Base-by-base conservation (phyloP, 208 protist genomes). In the Chromosphaera perkinsii region DNA sequence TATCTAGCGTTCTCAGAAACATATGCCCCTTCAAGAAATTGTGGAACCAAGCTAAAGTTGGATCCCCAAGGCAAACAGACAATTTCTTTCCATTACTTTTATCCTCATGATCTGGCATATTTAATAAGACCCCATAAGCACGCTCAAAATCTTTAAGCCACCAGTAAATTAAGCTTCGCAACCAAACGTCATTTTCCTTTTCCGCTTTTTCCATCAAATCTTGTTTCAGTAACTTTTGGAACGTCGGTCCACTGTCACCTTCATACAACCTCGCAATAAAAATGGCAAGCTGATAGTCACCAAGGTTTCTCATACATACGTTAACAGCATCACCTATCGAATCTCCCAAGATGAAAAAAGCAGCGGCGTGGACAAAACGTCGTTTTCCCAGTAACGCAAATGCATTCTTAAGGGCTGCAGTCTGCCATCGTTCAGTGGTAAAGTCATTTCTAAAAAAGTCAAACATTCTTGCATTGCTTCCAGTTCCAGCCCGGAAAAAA, bases 341-440 rank as follows among this genome's bases (percentile, higher is more conserved):
- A 0, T 39, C 42, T 1, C 31, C 67, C 10, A 82, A 61, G 24
- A 82, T 49, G 52, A 80, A 82, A 42, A 82, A 82, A 2, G 73
- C 77, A 7, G 43, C 70, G 10, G 74, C 73, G 12, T 73, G 37
- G 31, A 62, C 29, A 37, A 71, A 78, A 14, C 71, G 42, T 26
- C 77, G 77, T 65, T 75, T 70, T 22, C 37, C n/a, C 22, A 82
- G 2, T 31, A 82, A 48, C 20, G 56, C 48, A 55, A 69, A 82
- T 3, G 74, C 77, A 59, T 82, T 82, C 52, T 82, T 82, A 3
- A 51, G 40, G 9, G 77, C 77, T 5, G 73, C 74, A 10, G 42
- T 43, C 24, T 29, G 36, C 77, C 74, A 79, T 7, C 73, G 66
- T 32, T 66, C 57, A 4, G 48, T 26, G 3, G 4, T 2, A 59